phyloP scores from a whole-genome alignment of 495 filamentous ascomycete species.

The Cryomyces minteri region DNA sequence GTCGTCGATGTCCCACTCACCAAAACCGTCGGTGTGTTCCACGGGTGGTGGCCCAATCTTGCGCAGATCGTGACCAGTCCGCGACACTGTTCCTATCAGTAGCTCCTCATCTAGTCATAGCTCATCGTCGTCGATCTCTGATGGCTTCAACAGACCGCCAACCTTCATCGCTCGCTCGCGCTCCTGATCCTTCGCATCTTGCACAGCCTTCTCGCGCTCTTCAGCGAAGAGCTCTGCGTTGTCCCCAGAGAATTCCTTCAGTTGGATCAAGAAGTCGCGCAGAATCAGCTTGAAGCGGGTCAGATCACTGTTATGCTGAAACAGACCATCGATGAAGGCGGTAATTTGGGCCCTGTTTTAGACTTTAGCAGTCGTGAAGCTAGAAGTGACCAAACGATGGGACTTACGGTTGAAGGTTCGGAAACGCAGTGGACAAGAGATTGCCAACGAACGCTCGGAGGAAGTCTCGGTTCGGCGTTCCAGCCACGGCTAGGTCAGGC shows the following conservation, averaged over 20 bases:
- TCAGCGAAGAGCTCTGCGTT: slow-evolving; percentile 91
- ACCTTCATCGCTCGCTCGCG: slow-evolving; percentile 80
- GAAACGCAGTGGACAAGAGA: slow-evolving; percentile 79
- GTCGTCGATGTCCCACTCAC: slow-evolving; percentile 13
- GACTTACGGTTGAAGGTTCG: slow-evolving; percentile 77
- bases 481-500: slow-evolving; percentile 58
- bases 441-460: slow-evolving; percentile 67
- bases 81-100: slow-evolving; percentile 4
- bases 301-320: slow-evolving; percentile 61
- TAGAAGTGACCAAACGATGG: not conserved
- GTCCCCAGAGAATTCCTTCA: slow-evolving; percentile 87
- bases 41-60: not conserved
- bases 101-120: slow-evolving; percentile 49
- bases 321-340: slow-evolving; percentile 72
- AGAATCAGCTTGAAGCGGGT: slow-evolving; percentile 84
- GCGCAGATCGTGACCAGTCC: slow-evolving; percentile 2
- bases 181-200: slow-evolving; percentile 41
- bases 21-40: slow-evolving; percentile 5
- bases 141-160: slow-evolving; percentile 78
- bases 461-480: slow-evolving; percentile 81
- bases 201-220: slow-evolving; percentile 74
- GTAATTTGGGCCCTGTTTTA: slow-evolving; percentile 57
- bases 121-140: slow-evolving; percentile 88
- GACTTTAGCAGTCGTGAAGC: not conserved
- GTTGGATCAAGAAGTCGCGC: slow-evolving; percentile 89